Conservation (phyloP, 805 yeast species). For the Cyberlindnera mississippiensis region DNA sequence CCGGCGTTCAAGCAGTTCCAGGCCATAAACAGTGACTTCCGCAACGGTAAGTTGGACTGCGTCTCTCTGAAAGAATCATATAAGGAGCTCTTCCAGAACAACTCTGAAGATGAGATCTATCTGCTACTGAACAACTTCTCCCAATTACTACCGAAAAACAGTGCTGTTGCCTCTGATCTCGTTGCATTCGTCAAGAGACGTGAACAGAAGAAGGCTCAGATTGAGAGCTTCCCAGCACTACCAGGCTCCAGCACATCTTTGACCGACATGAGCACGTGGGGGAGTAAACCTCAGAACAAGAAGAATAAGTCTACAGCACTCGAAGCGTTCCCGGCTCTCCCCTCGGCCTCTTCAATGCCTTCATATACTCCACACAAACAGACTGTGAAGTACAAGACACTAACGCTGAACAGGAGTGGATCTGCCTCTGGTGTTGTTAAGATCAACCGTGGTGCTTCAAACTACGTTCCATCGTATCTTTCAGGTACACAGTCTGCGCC, state of each 20-base stretch:
- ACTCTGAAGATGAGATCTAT: conserved; percentile 45
- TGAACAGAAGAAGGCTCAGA: conserved; percentile 25
- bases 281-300: conserved; percentile 16
- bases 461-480: conserved; percentile 30
- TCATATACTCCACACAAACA: conserved; percentile 20
- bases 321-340: conserved; percentile 32
- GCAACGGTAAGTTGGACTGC: conserved; percentile 43
- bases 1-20: conserved; percentile 46
- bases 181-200: conserved; percentile 24
- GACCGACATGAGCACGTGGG: conserved; percentile 14
- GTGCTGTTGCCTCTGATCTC: conserved; percentile 41
- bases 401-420: conserved; percentile 5
- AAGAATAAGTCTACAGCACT: conserved; percentile 14
- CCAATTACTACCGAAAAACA: conserved; percentile 48
- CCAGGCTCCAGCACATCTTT: conserved; percentile 27
- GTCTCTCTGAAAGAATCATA: conserved; percentile 45
- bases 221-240: conserved; percentile 49
- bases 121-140: conserved; percentile 58
- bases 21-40: conserved; percentile 44
- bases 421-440: conserved; percentile 14
- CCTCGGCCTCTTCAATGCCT: conserved; percentile 11
- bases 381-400: conserved; percentile 21
- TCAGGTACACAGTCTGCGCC: conserved; percentile 20
- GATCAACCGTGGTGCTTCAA: conserved; percentile 16
- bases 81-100: conserved; percentile 41